Evolutionary conservation across 495 filamentous ascomycete genomes (phyloP).

Genomic region (Aspergillus diversus): DNA sequence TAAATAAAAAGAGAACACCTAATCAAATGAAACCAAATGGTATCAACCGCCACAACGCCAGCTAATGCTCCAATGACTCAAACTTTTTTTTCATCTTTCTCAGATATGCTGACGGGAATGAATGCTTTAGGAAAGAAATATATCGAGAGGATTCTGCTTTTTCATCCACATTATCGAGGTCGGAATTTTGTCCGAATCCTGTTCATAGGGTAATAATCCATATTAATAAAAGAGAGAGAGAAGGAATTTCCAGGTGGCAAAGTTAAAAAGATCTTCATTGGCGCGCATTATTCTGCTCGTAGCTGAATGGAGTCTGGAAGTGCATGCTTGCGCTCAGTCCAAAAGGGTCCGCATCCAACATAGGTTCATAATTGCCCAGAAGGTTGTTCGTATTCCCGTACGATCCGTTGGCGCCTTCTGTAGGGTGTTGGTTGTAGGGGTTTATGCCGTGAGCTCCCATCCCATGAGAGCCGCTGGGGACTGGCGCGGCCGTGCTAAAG

Average conservation of each 20-base stretch:
- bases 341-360: conserved; percentile 88
- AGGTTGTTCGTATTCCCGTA: conserved; percentile 64
- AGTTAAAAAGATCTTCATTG: conserved; percentile 29
- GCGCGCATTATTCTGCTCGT: conserved; percentile 59
- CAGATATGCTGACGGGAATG: conserved; percentile 20
- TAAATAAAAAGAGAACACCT: conserved; percentile 18
- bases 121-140: conserved; percentile 11
- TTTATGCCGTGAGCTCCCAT: conserved; percentile 38
- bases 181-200: too few species aligned
- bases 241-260: conserved; percentile 11
- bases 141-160: conserved; percentile 7
- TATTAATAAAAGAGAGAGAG: conserved; percentile 2
- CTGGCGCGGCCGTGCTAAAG: conserved; percentile 52
- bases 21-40: conserved; percentile 29
- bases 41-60: conserved; percentile 35
- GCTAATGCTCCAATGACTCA: conserved; percentile 27
- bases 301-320: conserved; percentile 87
- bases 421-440: conserved; percentile 43
- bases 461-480: conserved; percentile 44
- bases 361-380: conserved; percentile 79
- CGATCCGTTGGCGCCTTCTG: conserved; percentile 40
- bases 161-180: too few species aligned
- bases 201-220: too few species aligned
- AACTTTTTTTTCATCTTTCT: conserved; percentile 29
- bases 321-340: conserved; percentile 91